These are phyloP conservation scores for Alternaria sp. DNA, from an alignment of 2,329 filamentous ascomycete species.

Conservation along the genomic window DNA sequence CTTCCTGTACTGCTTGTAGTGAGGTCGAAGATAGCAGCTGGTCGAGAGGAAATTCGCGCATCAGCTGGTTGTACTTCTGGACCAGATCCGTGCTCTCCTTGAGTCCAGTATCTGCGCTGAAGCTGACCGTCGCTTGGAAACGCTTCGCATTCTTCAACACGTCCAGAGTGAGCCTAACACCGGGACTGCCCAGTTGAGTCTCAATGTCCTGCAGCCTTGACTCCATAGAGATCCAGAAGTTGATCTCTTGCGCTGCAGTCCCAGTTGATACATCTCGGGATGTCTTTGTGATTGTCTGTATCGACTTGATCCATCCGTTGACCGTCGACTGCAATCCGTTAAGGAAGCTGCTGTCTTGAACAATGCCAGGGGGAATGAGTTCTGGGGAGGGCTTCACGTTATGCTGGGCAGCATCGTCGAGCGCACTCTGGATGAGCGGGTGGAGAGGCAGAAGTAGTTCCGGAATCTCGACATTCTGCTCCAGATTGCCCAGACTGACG, in stretches of 20 bases:
- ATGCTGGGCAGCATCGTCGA: conserved; percentile 76
- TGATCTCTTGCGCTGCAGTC: conserved; percentile 95
- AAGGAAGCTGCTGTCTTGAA: conserved; percentile 88
- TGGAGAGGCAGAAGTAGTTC: conserved; percentile 88
- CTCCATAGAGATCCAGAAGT: conserved; percentile 99
- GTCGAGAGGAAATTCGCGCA: conserved; percentile 96
- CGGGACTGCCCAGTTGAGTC: conserved; percentile 83
- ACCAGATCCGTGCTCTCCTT: conserved; percentile 97
- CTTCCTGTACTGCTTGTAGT: conserved; percentile 84
- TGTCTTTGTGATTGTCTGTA: conserved; percentile 94
- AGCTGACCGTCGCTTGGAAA: conserved; percentile 96
- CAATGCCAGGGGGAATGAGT: conserved; percentile 74
- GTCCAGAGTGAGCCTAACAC: conserved; percentile 88
- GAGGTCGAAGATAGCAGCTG: conserved; percentile 93
- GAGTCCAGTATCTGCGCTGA: conserved; percentile 91
- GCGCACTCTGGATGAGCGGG: conserved; percentile 81
- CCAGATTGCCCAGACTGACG: conserved; percentile 85
- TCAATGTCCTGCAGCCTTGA: conserved; percentile 91
- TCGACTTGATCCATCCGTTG: conserved; percentile 98
- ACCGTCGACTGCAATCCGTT: conserved; percentile 93
- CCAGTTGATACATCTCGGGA: conserved; percentile 78
- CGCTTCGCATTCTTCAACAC: conserved; percentile 97
- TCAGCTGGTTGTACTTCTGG: conserved; percentile 97
- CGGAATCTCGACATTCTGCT: conserved; percentile 98
- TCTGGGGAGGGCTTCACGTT: conserved; percentile 76